These are phyloP conservation scores for Pyrus communis DNA, from an alignment of 306 rosid species.

Conservation along the genomic window DNA sequence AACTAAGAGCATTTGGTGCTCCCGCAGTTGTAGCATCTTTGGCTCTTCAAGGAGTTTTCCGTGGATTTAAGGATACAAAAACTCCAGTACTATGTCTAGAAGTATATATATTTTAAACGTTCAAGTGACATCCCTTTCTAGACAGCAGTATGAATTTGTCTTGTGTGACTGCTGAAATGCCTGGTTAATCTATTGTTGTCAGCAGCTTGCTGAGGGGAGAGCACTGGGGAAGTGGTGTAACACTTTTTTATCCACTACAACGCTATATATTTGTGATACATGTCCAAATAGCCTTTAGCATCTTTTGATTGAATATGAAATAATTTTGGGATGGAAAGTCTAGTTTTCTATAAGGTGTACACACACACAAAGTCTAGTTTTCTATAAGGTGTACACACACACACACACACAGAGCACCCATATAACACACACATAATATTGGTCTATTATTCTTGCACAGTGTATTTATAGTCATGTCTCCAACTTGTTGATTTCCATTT, in stretches of 20 bases:
- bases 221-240: background rate
- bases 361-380: background rate
- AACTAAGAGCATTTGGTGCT: slow-evolving; percentile 87
- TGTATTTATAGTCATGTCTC: background rate
- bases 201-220: background rate
- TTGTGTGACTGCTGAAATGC: background rate
- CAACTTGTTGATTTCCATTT: background rate
- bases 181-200: background rate
- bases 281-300: background rate
- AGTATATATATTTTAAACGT: background rate
- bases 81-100: slow-evolving; percentile 88
- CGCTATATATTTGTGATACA: background rate
- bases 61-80: slow-evolving; percentile 92
- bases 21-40: slow-evolving; percentile 92
- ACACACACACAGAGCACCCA: background rate
- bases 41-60: slow-evolving; percentile 97
- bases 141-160: background rate
- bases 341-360: background rate
- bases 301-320: background rate
- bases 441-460: background rate
- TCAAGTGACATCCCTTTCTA: background rate
- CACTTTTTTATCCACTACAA: background rate
- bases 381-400: too few relatives aligned
- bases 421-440: background rate
- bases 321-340: background rate